phyloP scores from a whole-genome alignment of 805 yeast species.

The Yamadazyma paraphyllophila region DNA sequence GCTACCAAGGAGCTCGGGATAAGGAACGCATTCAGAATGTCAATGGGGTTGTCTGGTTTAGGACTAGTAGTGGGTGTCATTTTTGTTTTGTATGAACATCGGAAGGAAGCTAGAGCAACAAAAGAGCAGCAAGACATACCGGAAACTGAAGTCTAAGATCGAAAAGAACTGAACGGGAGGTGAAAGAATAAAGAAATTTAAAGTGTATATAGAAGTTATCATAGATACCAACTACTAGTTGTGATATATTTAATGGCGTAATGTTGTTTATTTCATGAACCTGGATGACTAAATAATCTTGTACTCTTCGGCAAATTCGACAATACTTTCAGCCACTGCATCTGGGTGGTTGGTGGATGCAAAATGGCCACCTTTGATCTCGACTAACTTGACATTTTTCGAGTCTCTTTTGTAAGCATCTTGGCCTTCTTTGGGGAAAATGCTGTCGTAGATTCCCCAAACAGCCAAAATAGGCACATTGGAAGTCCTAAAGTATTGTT shows the following conservation, averaged over 20 bases:
- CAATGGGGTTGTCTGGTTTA: constrained; percentile 33
- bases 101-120: not conserved
- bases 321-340: constrained; percentile 29
- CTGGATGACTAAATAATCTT: not conserved
- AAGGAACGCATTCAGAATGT: constrained; percentile 27
- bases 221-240: no score
- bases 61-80: constrained; percentile 17
- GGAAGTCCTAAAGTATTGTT: constrained; percentile 26
- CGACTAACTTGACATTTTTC: constrained; percentile 23
- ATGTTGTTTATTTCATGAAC: not conserved
- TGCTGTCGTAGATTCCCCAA: constrained; percentile 43
- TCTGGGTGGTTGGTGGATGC: constrained; percentile 28
- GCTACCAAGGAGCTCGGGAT: constrained; percentile 22
- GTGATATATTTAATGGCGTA: no score
- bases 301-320: constrained; percentile 15
- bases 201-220: no score
- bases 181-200: no score
- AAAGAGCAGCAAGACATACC: no score
- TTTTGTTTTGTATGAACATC: constrained; percentile 8
- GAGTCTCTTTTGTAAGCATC: constrained; percentile 35
- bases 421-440: constrained; percentile 37
- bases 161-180: no score
- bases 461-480: constrained; percentile 33
- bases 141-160: no score
- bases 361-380: constrained; percentile 39